Conservation (phyloP, 1,139 yeast species). For the Meyerozyma carpophila region DNA sequence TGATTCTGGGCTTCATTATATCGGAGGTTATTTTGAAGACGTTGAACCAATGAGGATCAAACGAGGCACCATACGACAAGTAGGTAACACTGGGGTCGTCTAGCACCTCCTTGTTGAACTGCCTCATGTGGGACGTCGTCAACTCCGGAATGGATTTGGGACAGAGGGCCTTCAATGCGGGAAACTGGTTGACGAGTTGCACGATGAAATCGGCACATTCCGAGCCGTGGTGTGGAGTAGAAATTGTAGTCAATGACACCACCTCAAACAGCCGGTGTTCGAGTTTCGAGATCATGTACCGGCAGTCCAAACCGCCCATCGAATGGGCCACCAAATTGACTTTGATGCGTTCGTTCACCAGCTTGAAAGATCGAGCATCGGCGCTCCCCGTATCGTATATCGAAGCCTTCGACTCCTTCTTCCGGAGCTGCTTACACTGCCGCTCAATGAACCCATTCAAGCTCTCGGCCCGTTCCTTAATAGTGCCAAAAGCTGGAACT, state of each 20-base stretch:
- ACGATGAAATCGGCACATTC: slow-evolving; percentile 73
- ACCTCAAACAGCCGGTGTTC: slow-evolving; percentile 45
- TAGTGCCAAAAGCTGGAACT: slow-evolving; percentile 80
- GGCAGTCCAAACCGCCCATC: slow-evolving; percentile 88
- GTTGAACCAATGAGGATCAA: slow-evolving; percentile 57
- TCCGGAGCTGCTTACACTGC: slow-evolving; percentile 30
- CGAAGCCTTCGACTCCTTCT: slow-evolving; percentile 20
- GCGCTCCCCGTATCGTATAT: slow-evolving; percentile 19
- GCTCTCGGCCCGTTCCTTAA: slow-evolving; percentile 60
- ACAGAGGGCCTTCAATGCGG: slow-evolving; percentile 18
- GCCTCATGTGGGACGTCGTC: slow-evolving; percentile 48
- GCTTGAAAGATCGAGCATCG: slow-evolving; percentile 9
- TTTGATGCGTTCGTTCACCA: slow-evolving; percentile 31
- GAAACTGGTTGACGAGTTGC: slow-evolving; percentile 15
- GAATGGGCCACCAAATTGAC: slow-evolving; percentile 85
- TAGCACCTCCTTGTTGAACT: slow-evolving; percentile 47
- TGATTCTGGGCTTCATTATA: slow-evolving; percentile 37
- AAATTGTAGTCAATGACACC: slow-evolving; percentile 71
- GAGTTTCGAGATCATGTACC: slow-evolving; percentile 63
- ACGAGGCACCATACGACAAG: slow-evolving; percentile 79
- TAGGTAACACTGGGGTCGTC: slow-evolving; percentile 64
- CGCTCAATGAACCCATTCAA: slow-evolving; percentile 49
- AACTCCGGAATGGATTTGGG: slow-evolving; percentile 52
- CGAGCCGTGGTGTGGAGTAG: slow-evolving; percentile 88
- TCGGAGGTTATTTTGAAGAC: slow-evolving; percentile 61